Evolutionary conservation across 306 rosid species (phyloP).

Genomic region (Quercus engelmannii): DNA sequence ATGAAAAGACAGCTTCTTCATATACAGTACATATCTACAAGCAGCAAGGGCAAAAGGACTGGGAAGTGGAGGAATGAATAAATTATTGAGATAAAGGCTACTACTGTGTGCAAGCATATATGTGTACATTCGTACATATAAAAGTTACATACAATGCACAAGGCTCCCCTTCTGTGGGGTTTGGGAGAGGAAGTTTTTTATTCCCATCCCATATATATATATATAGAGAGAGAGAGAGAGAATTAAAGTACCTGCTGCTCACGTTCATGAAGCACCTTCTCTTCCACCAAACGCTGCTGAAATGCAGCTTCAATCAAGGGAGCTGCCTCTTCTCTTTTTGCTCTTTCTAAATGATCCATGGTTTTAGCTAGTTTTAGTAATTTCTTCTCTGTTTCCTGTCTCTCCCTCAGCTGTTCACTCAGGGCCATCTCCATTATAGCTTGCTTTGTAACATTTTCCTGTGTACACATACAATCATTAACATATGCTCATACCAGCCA

Average conservation of each 20-base stretch:
- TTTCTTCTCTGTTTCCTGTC: constrained; percentile 93
- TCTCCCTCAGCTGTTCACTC: constrained; percentile 79
- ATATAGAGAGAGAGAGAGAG: too few relatives aligned
- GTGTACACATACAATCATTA: constrained; percentile 14
- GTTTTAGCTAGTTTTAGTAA: constrained; percentile 70
- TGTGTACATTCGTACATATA: not conserved
- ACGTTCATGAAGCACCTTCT: constrained; percentile 71
- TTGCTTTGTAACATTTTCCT: constrained; percentile 71
- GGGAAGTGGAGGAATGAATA: not conserved
- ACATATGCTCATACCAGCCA: not conserved
- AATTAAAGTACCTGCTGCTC: constrained; percentile 61
- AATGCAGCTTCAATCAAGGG: constrained; percentile 82
- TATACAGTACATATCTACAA: not conserved
- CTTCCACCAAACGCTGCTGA: constrained; percentile 80
- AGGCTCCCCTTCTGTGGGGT: too few relatives aligned
- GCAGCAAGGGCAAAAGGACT: not conserved
- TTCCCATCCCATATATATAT: too few relatives aligned
- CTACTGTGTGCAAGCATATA: not conserved
- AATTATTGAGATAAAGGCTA: not conserved
- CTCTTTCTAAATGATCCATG: constrained; percentile 92
- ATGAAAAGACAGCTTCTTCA: not conserved
- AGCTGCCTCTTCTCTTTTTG: constrained; percentile 93
- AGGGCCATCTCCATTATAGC: constrained; percentile 62
- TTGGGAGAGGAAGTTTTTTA: too few relatives aligned
- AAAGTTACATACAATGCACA: not conserved